Percentiles rank a stretch among this genome's conserved stretches.
Evolutionary conservation across 1,284 basidiomycete species (phyloP).

Genomic region (Flammula alnicola): DNA sequence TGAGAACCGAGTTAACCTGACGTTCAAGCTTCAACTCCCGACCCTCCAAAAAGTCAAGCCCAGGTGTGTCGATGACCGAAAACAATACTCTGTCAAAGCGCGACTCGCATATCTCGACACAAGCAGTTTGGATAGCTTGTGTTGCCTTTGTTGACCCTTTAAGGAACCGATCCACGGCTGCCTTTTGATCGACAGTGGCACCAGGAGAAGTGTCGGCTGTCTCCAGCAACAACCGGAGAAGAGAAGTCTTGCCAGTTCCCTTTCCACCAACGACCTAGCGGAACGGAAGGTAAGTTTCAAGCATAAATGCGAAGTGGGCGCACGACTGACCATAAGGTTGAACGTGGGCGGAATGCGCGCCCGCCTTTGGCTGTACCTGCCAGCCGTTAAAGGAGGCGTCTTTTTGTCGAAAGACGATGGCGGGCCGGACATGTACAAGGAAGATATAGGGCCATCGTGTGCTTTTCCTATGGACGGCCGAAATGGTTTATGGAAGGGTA

Average conservation of each 20-base stretch:
- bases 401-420: slow-evolving; percentile 63
- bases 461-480: slow-evolving; percentile 49
- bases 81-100: slow-evolving; percentile 75
- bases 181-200: slow-evolving; percentile 69
- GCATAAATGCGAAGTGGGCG: too few relatives aligned
- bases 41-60: slow-evolving; percentile 72
- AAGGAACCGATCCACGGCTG: slow-evolving; percentile 63
- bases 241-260: slow-evolving; percentile 79
- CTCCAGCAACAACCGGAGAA: slow-evolving; percentile 70
- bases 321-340: slow-evolving; percentile 77
- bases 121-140: slow-evolving; percentile 62
- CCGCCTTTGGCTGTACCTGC: slow-evolving; percentile 62
- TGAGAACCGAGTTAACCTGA: slow-evolving; percentile 71
- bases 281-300: slow-evolving; percentile 6
- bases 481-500: slow-evolving; percentile 82
- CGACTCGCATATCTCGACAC: slow-evolving; percentile 79
- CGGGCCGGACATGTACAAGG: slow-evolving; percentile 68
- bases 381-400: slow-evolving; percentile 38
- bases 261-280: slow-evolving; percentile 75
- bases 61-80: slow-evolving; percentile 82
- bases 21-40: slow-evolving; percentile 77
- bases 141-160: slow-evolving; percentile 62
- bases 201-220: slow-evolving; percentile 77
- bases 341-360: slow-evolving; percentile 73
- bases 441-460: slow-evolving; percentile 55